A percentile compares a stretch with the other conserved stretches of the same genome.
These are phyloP conservation scores for Diaporthe citri DNA, from an alignment of 2,329 filamentous ascomycete genomes.

Conservation along the genomic window DNA sequence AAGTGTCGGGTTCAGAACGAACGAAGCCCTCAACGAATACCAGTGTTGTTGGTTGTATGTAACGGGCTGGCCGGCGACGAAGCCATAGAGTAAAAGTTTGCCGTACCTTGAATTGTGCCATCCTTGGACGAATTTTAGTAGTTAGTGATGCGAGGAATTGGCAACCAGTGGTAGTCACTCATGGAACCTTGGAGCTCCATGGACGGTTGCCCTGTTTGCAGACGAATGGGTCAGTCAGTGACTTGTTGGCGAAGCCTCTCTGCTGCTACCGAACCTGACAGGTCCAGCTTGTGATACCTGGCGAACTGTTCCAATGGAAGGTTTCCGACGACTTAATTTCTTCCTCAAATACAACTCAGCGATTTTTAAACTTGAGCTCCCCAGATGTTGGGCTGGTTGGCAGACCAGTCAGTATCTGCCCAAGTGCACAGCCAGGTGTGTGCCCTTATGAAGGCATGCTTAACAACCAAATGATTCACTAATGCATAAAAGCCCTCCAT, in stretches of 20 bases:
- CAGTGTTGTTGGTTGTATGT: neutral
- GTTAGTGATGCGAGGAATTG: neutral
- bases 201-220: neutral
- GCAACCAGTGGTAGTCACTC: neutral
- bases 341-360: neutral
- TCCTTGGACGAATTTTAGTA: neutral
- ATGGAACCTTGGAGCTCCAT: neutral
- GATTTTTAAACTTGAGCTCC: too few relatives aligned
- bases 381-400: neutral
- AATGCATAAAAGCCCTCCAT: too few relatives aligned
- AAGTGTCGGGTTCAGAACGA: fast-evolving
- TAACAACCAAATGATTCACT: too few relatives aligned
- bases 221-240: neutral
- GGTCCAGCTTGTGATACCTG: neutral
- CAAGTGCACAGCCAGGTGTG: neutral
- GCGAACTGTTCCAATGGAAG: neutral
- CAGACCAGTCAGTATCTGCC: neutral
- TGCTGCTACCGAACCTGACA: neutral
- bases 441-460: neutral
- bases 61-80: neutral
- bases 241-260: neutral
- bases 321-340: neutral
- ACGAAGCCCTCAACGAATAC: neutral
- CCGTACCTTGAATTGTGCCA: neutral
- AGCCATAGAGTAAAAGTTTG: neutral